Percentiles rank a stretch among this genome's conserved stretches.
phyloP scores from a whole-genome alignment of 2,329 filamentous ascomycete species.

The Aotearoamyces nothofagi region DNA sequence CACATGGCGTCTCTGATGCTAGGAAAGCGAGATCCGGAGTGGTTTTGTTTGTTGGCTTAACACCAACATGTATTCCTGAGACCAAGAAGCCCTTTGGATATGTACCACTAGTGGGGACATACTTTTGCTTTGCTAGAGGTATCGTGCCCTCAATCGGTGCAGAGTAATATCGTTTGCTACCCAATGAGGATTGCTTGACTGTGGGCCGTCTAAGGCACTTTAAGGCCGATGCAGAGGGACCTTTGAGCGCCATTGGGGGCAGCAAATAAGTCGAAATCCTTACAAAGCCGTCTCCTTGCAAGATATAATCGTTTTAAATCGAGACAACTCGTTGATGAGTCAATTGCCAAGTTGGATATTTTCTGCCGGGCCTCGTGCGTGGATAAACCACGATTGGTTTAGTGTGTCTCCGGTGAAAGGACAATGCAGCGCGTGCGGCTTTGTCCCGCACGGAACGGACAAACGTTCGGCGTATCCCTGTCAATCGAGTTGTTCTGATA shows the following conservation, averaged over 20 bases:
- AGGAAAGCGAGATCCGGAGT: conserved; percentile 86
- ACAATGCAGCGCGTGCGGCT: no score
- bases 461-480: no score
- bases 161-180: conserved; percentile 33
- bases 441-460: no score
- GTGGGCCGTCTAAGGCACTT: conserved; percentile 12
- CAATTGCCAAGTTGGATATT: no score
- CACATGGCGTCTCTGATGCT: conserved; percentile 71
- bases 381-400: no score
- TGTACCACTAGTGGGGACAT: conserved; percentile 68
- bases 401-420: no score
- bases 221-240: conserved; percentile 9
- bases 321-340: no score
- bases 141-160: conserved; percentile 42
- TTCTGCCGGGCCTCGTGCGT: no score
- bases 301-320: no score
- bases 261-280: no score
- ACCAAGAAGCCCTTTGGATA: conserved; percentile 86
- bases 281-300: no score
- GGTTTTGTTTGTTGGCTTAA: conserved; percentile 83
- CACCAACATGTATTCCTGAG: conserved; percentile 78
- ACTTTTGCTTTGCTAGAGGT: conserved; percentile 74
- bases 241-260: conserved; percentile 18
- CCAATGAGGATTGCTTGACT: conserved; percentile 8
- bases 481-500: no score